These are phyloP conservation scores for Fusarium solani-melongenae DNA, from an alignment of 2,329 filamentous ascomycete genomes.

Conservation along the genomic window DNA sequence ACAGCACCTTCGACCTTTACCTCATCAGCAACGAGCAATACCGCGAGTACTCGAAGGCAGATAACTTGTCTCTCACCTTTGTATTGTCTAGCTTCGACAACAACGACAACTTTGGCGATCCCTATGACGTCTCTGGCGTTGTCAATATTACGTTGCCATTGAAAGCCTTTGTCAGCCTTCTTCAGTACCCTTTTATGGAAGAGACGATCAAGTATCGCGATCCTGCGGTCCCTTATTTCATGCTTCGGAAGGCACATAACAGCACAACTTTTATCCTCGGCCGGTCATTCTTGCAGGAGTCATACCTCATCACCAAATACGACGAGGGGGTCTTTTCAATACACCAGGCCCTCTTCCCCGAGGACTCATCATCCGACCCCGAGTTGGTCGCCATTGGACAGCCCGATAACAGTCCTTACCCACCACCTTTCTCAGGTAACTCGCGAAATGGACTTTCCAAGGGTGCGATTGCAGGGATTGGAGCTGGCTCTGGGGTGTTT, in stretches of 20 bases:
- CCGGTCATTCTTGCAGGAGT: conserved; percentile 76
- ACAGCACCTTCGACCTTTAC: conserved; percentile 72
- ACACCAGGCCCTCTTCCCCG: conserved; percentile 66
- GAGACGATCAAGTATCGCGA: conserved; percentile 57
- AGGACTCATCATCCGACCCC: conserved; percentile 52
- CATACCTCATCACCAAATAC: conserved; percentile 69
- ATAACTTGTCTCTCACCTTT: conserved; percentile 67
- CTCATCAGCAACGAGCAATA: conserved; percentile 70
- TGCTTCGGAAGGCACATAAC: conserved; percentile 67
- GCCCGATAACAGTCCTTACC: conserved; percentile 59
- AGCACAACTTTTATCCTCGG: conserved; percentile 71
- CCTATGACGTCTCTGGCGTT: conserved; percentile 60
- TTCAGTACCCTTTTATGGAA: conserved; percentile 62
- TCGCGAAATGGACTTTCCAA: conserved; percentile 49
- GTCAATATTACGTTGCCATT: conserved; percentile 67
- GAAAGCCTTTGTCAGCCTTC: conserved; percentile 60
- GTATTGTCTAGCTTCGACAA: conserved; percentile 66
- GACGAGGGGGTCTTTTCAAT: conserved; percentile 65
- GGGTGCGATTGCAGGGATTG: conserved; percentile 59
- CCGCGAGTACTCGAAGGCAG: conserved; percentile 54
- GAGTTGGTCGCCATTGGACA: conserved; percentile 56
- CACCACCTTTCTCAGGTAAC: conserved; percentile 42
- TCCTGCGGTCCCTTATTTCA: conserved; percentile 70
- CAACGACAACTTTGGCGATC: conserved; percentile 61
- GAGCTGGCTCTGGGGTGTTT: conserved; percentile 53